Conservation (phyloP, 2,329 filamentous ascomycete species). For the Epichloe brachyelytri region DNA sequence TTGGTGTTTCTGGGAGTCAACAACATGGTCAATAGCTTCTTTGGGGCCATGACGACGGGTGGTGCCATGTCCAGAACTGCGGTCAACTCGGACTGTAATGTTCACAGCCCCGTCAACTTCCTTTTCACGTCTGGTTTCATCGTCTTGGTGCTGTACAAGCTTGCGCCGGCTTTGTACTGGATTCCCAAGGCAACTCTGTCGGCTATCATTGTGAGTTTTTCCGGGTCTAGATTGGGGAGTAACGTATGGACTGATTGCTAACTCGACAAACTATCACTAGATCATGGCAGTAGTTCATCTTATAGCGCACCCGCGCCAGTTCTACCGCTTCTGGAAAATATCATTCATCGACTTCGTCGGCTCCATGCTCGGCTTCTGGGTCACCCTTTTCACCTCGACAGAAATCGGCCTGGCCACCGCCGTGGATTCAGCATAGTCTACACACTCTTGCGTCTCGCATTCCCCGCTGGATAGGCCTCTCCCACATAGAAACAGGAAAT, state of each 20-base stretch:
- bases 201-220: conserved; percentile 40
- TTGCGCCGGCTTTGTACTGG: conserved; percentile 50
- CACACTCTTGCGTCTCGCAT: conserved; percentile 44
- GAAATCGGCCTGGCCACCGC: conserved; percentile 46
- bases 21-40: conserved; percentile 53
- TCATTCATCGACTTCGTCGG: conserved; percentile 52
- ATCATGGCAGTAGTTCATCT: conserved; percentile 52
- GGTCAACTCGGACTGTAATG: conserved; percentile 51
- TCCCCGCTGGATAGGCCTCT: conserved; percentile 26
- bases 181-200: conserved; percentile 53
- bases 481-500: conserved; percentile 17
- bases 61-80: conserved; percentile 56
- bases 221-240: too few species aligned
- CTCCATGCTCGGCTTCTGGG: conserved; percentile 50
- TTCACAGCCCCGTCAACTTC: conserved; percentile 48
- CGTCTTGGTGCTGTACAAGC: conserved; percentile 46
- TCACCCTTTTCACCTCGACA: conserved; percentile 47
- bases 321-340: conserved; percentile 52
- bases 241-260: not conserved
- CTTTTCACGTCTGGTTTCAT: conserved; percentile 48
- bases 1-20: conserved; percentile 49
- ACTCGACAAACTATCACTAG: conserved; percentile 9
- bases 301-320: conserved; percentile 42
- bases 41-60: conserved; percentile 49
- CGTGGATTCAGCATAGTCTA: conserved; percentile 53